A percentile compares a stretch with the other conserved stretches of the same genome.
These are phyloP conservation scores for Hypoxylon perforatum DNA, from an alignment of 495 filamentous ascomycete species.

Conservation along the genomic window DNA sequence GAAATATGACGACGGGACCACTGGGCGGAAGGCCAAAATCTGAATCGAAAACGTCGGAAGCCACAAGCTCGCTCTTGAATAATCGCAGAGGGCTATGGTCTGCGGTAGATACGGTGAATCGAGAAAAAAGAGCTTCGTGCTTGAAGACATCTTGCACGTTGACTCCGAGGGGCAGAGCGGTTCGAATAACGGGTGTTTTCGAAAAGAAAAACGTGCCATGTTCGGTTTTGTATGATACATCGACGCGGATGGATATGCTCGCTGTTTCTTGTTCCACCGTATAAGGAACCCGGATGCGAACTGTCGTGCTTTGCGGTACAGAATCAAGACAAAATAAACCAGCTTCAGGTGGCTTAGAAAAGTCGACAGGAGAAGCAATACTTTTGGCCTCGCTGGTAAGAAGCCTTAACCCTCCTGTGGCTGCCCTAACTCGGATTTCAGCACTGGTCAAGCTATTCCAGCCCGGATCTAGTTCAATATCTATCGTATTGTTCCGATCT, in stretches of 20 bases:
- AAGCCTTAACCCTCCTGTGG: constrained; percentile 87
- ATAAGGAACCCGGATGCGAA: constrained; percentile 79
- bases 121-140: constrained; percentile 80
- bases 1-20: constrained; percentile 73
- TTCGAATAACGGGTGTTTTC: constrained; percentile 70
- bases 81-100: constrained; percentile 78
- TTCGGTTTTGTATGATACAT: constrained; percentile 81
- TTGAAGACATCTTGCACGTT: constrained; percentile 98
- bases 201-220: constrained; percentile 78
- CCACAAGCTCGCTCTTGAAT: constrained; percentile 73
- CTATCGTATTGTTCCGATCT: constrained; percentile 77
- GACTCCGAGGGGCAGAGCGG: constrained; percentile 84
- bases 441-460: constrained; percentile 77
- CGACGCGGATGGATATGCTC: constrained; percentile 77
- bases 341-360: constrained; percentile 67
- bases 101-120: constrained; percentile 87
- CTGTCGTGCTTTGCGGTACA: constrained; percentile 60
- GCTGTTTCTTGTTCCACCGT: constrained; percentile 81
- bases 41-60: constrained; percentile 75
- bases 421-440: constrained; percentile 79
- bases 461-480: constrained; percentile 78
- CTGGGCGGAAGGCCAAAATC: constrained; percentile 65
- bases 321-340: constrained; percentile 74
- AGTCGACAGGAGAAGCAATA: constrained; percentile 63
- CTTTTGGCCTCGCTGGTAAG: constrained; percentile 76